Base-by-base conservation (phyloP, 768 basidiomycete genomes). In the Panaeolus cyanescens region DNA sequence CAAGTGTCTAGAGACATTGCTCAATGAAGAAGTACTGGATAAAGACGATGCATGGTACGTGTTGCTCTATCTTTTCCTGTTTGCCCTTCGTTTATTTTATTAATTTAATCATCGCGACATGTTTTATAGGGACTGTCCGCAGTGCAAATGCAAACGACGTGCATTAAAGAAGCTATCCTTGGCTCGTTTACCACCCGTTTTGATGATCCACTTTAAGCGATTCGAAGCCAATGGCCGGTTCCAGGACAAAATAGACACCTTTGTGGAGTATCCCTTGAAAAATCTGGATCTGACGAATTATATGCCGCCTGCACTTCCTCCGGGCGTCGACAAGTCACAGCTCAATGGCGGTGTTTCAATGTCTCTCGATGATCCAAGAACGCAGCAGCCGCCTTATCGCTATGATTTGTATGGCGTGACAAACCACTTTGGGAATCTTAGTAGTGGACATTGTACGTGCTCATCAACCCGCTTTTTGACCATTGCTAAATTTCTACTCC, bases 391-490 rank as follows among this genome's bases (percentile, higher is more conserved):
- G 20, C 95, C 95, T 2, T 98, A 93, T 72, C 84, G 79, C 65
- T 99, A 99, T 72, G 96, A 99, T 68, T 76, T 99, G 64, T 99
- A 97, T 70, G 96, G 83, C 9, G 95, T 99, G 39, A 96, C 93
- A 60, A 98, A 99, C 73, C 97, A 99, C 76, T 93, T 88, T 73
- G 97, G 97, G 9, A 96, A 88, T 70, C 76, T 99, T 58, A 94
- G 89, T 68, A 93, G 92, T 70, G 97, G 97, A 0, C 97, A 99
- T 75, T 99, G 97, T 97, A 67, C 75, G 95, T 82, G 19, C 17
- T 30, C 37, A 56, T 39, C 7, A 20, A 1, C n/a, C 19, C 22
- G 39, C 39, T 0, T 20, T 22, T 20, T 20, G n/a, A n/a, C 6
- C 39, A 5, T 42, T 50, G 31, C 55, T 56, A 25, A 53, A 45